Conservation (phyloP, 768 basidiomycete genomes). For the Phlegmacium glaucopus region DNA sequence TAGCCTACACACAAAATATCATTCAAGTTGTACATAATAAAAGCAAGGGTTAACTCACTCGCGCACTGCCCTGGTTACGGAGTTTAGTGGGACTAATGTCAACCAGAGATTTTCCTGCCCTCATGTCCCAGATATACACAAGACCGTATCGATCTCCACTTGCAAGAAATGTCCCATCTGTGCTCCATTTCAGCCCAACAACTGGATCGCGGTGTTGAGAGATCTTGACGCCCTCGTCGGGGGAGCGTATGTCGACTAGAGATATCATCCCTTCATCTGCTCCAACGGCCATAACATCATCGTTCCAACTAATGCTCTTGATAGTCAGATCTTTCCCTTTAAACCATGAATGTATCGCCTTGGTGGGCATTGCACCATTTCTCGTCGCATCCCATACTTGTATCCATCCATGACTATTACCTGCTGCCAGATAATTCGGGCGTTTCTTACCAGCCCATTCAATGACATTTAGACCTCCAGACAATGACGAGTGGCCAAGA, state of each 20-base stretch:
- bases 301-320: slow-evolving; percentile 51
- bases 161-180: slow-evolving; percentile 73
- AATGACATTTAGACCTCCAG: slow-evolving; percentile 42
- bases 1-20: slow-evolving; percentile 42
- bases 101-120: slow-evolving; percentile 55
- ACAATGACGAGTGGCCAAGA: slow-evolving; percentile 34
- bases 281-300: slow-evolving; percentile 60
- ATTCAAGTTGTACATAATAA: too few species aligned
- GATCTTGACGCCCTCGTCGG: slow-evolving; percentile 31
- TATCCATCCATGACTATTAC: slow-evolving; percentile 48
- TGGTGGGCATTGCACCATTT: slow-evolving; percentile 25
- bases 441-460: slow-evolving; percentile 45
- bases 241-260: slow-evolving; percentile 59
- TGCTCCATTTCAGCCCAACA: slow-evolving; percentile 73
- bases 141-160: slow-evolving; percentile 85
- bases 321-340: slow-evolving; percentile 27
- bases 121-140: slow-evolving; percentile 78
- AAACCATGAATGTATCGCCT: slow-evolving; percentile 30
- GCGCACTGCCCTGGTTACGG: slow-evolving; percentile 59
- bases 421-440: slow-evolving; percentile 46
- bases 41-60: slow-evolving; percentile 36
- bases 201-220: slow-evolving; percentile 49
- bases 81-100: slow-evolving; percentile 46
- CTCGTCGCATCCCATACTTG: slow-evolving; percentile 49
- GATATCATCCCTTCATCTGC: slow-evolving; percentile 61